Evolutionary conservation across 2,329 filamentous ascomycete species (phyloP).

Genomic region (Byssoonygena ceratinophila): DNA sequence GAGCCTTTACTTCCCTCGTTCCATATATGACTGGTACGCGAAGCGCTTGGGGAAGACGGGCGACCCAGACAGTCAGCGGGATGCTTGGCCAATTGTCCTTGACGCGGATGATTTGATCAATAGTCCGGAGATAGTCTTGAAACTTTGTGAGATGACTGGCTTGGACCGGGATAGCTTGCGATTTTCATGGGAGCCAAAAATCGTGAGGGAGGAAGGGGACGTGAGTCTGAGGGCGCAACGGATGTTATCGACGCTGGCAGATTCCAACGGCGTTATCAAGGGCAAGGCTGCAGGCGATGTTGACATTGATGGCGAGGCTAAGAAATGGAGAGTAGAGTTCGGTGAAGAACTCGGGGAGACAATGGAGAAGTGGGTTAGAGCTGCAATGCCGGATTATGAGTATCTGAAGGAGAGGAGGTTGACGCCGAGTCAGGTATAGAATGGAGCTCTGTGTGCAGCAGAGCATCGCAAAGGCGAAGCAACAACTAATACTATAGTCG

Average conservation of each 20-base stretch:
- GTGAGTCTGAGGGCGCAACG: not conserved
- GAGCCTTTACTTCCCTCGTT: constrained; percentile 25
- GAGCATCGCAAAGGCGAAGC: not conserved
- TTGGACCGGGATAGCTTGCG: constrained; percentile 25
- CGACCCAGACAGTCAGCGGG: not conserved
- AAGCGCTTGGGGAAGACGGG: constrained; percentile 18
- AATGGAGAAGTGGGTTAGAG: constrained; percentile 23
- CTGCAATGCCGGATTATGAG: constrained; percentile 34
- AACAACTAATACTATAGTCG: not conserved
- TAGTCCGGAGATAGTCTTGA: constrained; percentile 22
- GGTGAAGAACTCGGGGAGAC: constrained; percentile 22
- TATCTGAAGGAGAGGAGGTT: constrained; percentile 24
- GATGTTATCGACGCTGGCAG: constrained; percentile 25
- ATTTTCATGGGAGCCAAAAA: constrained; percentile 25
- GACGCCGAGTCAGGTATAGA: not conserved
- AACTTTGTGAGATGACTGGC: constrained; percentile 24
- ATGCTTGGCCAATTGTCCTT: constrained; percentile 24
- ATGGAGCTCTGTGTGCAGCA: too few species aligned
- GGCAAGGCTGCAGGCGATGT: constrained; percentile 24
- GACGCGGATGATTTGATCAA: constrained; percentile 35
- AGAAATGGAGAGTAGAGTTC: constrained; percentile 32
- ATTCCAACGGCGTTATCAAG: constrained; percentile 28
- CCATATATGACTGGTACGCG: constrained; percentile 30
- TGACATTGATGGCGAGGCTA: constrained; percentile 26
- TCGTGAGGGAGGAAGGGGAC: not conserved